Evolutionary conservation across 1,284 basidiomycete species (phyloP), one percentile per base, ranked within the genome.

Genomic region (Puccinia novopanici): DNA sequence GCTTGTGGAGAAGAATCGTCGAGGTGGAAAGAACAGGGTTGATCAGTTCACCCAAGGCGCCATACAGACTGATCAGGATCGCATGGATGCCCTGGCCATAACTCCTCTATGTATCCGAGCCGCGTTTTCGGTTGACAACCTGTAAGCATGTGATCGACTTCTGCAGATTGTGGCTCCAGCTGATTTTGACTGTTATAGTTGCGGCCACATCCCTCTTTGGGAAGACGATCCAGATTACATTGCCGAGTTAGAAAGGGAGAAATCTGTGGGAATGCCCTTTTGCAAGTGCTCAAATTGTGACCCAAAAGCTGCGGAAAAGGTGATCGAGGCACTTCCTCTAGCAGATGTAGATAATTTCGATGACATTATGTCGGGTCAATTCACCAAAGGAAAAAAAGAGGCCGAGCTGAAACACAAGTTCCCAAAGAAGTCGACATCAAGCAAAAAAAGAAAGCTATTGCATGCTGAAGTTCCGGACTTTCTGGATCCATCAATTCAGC

Each of bases 261-360:
- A 72, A 22, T 0, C 2, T 8, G 48, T 15, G 9, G 27, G 37
- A 10, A 34, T 72, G 27, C 48, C 48, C 2, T 10, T 24, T 2
- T 72, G 70, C 40, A 52, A 34, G 15, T 72, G 70, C 40, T 72
- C 70, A 17, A 72, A 72, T n/a, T 72, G 70, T 52, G 67, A 4
- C 27, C 8, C 27, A 3, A 2, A 13, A 19, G 34, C 12, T 2
- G 59, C 34, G 3, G 59, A 37, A 6, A 61, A 3, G 17, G 13
- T 61, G 2, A 3, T 61, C 30, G 17, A 19, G 37, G 5, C n/a
- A 37, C 34, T 61, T 2, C 13, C 30, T 24, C 13, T 61, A 5
- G 59, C 59, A 6, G 37, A 19, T 37, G 12, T 6, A 2, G 24
- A 37, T 19, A 61, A 34, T 10, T 61, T 61, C 6, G 59, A 34